Percentiles rank a stretch among this genome's conserved stretches.
These are phyloP conservation scores for Aspergillus ruber DNA, from an alignment of 2,329 filamentous ascomycete species.

Conservation along the genomic window DNA sequence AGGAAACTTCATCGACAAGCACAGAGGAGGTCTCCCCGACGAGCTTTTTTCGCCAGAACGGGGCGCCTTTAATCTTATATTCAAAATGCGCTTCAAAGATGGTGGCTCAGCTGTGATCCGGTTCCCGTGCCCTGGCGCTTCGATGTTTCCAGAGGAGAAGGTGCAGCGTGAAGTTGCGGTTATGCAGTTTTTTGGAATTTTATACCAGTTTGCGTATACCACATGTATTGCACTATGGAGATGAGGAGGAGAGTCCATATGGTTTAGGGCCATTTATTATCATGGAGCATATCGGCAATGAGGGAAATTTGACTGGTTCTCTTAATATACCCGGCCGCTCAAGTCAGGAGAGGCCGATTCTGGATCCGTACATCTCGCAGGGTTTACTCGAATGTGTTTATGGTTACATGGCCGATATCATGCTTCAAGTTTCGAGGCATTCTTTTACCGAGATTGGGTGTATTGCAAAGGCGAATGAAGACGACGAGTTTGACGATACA, in stretches of 20 bases:
- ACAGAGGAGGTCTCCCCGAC: too few relatives aligned
- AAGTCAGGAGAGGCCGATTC: conserved; percentile 6
- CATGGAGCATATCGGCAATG: not conserved
- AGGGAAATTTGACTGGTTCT: not conserved
- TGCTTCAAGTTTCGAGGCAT: conserved; percentile 31
- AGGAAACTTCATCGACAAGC: too few relatives aligned
- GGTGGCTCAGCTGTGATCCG: not conserved
- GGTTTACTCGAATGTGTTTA: conserved; percentile 31
- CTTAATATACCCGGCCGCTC: not conserved
- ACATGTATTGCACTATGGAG: not conserved
- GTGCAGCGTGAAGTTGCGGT: not conserved
- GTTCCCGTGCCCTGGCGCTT: not conserved
- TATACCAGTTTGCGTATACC: not conserved
- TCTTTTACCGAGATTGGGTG: conserved; percentile 35
- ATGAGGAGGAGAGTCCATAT: not conserved
- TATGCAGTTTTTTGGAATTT: not conserved
- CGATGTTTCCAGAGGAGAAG: not conserved
- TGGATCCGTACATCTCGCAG: conserved; percentile 31
- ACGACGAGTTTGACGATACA: conserved; percentile 2
- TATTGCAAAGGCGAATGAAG: conserved; percentile 17
- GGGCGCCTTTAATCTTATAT: too few relatives aligned
- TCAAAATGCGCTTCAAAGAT: not conserved
- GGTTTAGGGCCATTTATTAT: not conserved
- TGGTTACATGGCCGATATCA: conserved; percentile 33
- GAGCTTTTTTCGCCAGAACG: too few relatives aligned